Percentiles rank a stretch among this genome's conserved stretches.
phyloP scores from a whole-genome alignment of 331 rosid species.

The Pyracantha coccinea region DNA sequence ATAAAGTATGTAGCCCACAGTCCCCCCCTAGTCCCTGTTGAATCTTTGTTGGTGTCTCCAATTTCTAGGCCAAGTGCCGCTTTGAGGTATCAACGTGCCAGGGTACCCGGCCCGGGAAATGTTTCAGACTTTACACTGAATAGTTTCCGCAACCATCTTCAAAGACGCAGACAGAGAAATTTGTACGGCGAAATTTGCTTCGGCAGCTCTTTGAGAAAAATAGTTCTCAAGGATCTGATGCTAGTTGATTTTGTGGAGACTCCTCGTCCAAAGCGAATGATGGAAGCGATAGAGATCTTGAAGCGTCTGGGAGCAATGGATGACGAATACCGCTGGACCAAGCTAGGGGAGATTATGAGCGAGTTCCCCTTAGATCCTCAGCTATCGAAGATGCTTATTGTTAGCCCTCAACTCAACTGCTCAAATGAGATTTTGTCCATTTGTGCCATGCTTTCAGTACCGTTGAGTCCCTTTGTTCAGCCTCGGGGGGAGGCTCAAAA shows the following conservation, averaged over 20 bases:
- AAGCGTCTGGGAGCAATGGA: conserved; percentile 54
- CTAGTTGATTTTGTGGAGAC: conserved; percentile 48
- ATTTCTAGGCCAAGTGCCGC: conserved; percentile 68
- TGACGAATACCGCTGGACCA: conserved; percentile 61
- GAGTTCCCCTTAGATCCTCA: conserved; percentile 89
- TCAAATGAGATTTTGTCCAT: conserved; percentile 79
- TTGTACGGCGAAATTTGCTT: conserved; percentile 36
- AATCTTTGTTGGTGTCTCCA: conserved; percentile 65
- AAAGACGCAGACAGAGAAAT: conserved; percentile 63
- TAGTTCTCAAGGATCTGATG: conserved; percentile 64
- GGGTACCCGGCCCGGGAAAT: conserved; percentile 81
- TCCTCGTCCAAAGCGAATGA: not conserved
- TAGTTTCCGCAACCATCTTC: conserved; percentile 67
- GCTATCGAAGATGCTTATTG: conserved; percentile 94
- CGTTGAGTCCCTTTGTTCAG: conserved; percentile 48
- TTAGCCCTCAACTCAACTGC: conserved; percentile 79
- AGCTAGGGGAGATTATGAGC: conserved; percentile 66
- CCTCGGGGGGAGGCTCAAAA: too few relatives aligned
- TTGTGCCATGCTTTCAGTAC: conserved; percentile 90
- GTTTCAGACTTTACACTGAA: conserved; percentile 63
- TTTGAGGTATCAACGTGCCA: conserved; percentile 70
- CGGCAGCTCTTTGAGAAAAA: conserved; percentile 50
- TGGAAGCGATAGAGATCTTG: not conserved
- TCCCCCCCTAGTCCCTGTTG: conserved; percentile 34
- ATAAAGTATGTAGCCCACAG: conserved; percentile 62